Conservation (phyloP, 225 moss, liverwort and hornwort species). For the Neckera pumila region DNA sequence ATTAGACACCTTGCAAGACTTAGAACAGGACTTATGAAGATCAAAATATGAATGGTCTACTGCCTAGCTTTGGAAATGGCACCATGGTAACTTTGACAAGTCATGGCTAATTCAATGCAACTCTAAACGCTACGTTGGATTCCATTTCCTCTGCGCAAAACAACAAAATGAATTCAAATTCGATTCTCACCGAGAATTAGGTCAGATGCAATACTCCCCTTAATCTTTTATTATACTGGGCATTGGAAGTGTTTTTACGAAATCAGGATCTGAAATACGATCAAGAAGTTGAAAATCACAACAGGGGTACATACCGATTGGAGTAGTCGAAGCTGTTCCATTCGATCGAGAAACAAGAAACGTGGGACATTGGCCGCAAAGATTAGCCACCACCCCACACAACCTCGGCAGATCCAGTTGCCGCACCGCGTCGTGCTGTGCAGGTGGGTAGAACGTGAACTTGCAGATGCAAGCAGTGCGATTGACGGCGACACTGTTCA, state of each 20-base stretch:
- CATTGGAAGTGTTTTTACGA: background rate
- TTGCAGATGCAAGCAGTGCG: constrained; percentile 33
- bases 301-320: background rate
- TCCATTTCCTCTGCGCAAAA: background rate
- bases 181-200: background rate
- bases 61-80: background rate
- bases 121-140: background rate
- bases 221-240: background rate
- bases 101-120: background rate
- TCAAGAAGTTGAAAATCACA: background rate
- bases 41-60: background rate
- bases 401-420: constrained; percentile 19
- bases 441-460: constrained; percentile 25
- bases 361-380: constrained; percentile 26
- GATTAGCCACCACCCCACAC: constrained; percentile 14
- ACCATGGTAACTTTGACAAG: background rate
- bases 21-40: background rate
- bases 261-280: background rate
- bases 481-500: constrained; percentile 11
- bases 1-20: background rate
- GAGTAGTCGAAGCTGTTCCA: background rate
- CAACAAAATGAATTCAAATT: background rate
- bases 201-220: background rate
- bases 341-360: constrained; percentile 1
- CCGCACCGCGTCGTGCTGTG: background rate